Conservation (phyloP, 106 monocot genomes). For the Phalaenopsis equestris region DNA sequence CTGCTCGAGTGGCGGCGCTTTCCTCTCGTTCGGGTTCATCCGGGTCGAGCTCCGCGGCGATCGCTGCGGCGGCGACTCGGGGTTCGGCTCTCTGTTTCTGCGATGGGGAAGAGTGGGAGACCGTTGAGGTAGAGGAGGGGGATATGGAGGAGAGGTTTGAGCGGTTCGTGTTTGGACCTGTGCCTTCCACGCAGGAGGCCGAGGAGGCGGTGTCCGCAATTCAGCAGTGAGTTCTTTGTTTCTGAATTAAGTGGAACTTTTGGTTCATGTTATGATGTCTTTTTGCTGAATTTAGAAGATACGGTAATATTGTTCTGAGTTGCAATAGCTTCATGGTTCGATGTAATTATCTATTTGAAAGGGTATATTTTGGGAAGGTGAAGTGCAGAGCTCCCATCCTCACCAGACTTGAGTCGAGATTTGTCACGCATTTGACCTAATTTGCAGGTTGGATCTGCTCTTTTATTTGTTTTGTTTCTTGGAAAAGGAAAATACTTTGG, state of each 20-base stretch:
- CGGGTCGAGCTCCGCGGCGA: neutral
- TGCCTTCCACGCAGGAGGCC: slow-evolving; percentile 15
- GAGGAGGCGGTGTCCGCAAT: slow-evolving; percentile 15
- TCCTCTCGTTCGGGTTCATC: slow-evolving; percentile 5
- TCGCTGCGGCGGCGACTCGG: neutral
- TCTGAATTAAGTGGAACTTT: neutral
- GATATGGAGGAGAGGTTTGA: slow-evolving; percentile 13
- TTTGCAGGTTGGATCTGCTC: too few species aligned
- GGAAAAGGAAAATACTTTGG: too few species aligned
- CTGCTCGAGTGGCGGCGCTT: neutral
- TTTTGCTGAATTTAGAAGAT: neutral
- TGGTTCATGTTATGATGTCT: neutral
- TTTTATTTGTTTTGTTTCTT: too few species aligned
- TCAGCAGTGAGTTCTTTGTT: slow-evolving; percentile 8
- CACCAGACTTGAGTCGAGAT: too few species aligned
- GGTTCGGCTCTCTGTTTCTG: slow-evolving; percentile 5
- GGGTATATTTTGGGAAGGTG: too few species aligned
- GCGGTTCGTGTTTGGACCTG: slow-evolving; percentile 14
- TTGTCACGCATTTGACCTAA: too few species aligned
- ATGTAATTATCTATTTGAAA: too few species aligned
- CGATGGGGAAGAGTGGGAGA: slow-evolving; percentile 39
- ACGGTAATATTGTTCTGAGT: too few species aligned
- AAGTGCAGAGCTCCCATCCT: too few species aligned
- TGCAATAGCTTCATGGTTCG: too few species aligned
- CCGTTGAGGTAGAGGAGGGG: slow-evolving; percentile 15